These are phyloP conservation scores for Ceratocystis ficicola DNA, from an alignment of 2,329 filamentous ascomycete species.

Conservation along the genomic window DNA sequence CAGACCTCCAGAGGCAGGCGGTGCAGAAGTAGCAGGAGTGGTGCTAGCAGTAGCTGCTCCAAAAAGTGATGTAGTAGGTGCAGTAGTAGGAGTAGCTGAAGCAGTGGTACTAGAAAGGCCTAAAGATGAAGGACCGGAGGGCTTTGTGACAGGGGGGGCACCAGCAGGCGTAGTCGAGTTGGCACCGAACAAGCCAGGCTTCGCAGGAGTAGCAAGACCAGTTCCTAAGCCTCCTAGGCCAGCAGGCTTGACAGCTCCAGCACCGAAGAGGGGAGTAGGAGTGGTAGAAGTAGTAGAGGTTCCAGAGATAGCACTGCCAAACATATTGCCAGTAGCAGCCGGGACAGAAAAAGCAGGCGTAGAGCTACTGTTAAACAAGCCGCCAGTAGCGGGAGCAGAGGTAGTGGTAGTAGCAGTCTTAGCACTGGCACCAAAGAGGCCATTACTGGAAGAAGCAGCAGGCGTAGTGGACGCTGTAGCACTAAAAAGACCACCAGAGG, in stretches of 20 bases:
- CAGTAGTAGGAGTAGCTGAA: slow-evolving; percentile 25
- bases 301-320: slow-evolving; percentile 7
- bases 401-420: slow-evolving; percentile 25
- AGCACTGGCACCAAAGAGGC: slow-evolving; percentile 32
- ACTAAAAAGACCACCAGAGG: slow-evolving; percentile 35
- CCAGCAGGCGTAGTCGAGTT: slow-evolving; percentile 24
- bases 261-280: slow-evolving; percentile 23
- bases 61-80: slow-evolving; percentile 24
- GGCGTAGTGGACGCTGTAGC: slow-evolving; percentile 26
- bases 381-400: slow-evolving; percentile 45
- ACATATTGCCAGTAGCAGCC: neutral
- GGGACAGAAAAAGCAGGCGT: slow-evolving; percentile 24
- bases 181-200: slow-evolving; percentile 25
- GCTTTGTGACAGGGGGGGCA: slow-evolving; percentile 9
- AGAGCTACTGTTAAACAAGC: slow-evolving; percentile 28
- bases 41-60: slow-evolving; percentile 23
- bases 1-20: slow-evolving; percentile 24
- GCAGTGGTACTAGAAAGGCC: slow-evolving; percentile 25
- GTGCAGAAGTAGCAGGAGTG: slow-evolving; percentile 22
- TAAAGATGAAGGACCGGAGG: slow-evolving; percentile 23
- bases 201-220: slow-evolving; percentile 15
- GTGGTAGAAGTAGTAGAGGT: slow-evolving; percentile 10
- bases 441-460: slow-evolving; percentile 32
- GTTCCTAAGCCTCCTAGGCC: neutral
- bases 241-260: slow-evolving; percentile 17